Conservation (phyloP, 2,329 filamentous ascomycete species). For the Fusarium avenaceum region DNA sequence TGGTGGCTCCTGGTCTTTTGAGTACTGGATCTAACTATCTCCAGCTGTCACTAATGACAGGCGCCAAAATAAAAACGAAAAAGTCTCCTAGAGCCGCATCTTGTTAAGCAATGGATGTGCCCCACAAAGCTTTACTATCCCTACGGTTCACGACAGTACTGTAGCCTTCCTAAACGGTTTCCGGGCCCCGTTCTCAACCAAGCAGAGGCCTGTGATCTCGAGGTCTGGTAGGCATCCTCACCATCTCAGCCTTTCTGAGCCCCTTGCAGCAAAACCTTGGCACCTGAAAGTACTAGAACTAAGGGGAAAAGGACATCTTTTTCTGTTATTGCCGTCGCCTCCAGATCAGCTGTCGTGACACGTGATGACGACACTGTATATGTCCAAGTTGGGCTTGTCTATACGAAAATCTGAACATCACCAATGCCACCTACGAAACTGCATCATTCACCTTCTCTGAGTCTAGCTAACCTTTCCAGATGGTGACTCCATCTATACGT, state of each 20-base stretch:
- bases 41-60: no score
- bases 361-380: slow-evolving; percentile 44
- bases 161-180: slow-evolving; percentile 5
- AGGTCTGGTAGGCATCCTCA: slow-evolving; percentile 8
- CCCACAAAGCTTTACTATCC: slow-evolving; percentile 14
- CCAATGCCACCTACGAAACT: slow-evolving; percentile 34
- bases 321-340: slow-evolving; percentile 16
- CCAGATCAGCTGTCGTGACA: slow-evolving; percentile 37
- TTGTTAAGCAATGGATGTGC: neutral
- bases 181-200: slow-evolving; percentile 25
- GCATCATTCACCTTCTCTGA: slow-evolving; percentile 11
- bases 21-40: neutral
- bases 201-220: slow-evolving; percentile 38
- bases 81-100: slow-evolving; percentile 32
- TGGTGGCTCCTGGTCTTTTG: neutral
- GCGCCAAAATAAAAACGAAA: slow-evolving; percentile 1
- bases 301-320: slow-evolving; percentile 6
- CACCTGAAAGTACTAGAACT: neutral
- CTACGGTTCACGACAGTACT: neutral
- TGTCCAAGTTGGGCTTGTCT: slow-evolving; percentile 22
- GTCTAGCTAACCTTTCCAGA: slow-evolving; percentile 25
- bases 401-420: slow-evolving; percentile 24
- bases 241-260: slow-evolving; percentile 26
- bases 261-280: slow-evolving; percentile 23
- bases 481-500: slow-evolving; percentile 3